These are phyloP conservation scores for Populus ilicifolia DNA, from an alignment of 345 rosid species.

Conservation along the genomic window DNA sequence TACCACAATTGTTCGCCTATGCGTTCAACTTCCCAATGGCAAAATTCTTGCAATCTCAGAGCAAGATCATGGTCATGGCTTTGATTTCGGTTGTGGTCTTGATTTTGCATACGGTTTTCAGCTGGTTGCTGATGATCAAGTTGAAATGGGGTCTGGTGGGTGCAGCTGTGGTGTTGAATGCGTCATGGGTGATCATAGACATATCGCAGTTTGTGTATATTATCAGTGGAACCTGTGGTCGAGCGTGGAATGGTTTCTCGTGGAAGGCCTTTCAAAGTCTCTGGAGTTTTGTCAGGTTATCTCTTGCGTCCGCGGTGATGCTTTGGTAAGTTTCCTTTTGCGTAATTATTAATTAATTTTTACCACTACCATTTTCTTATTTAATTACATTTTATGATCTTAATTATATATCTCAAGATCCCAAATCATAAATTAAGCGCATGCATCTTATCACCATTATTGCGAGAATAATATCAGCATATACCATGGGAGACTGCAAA, in stretches of 20 bases:
- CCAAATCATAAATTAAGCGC: too few relatives aligned
- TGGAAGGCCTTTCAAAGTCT: conserved; percentile 69
- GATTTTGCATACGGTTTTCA: conserved; percentile 49
- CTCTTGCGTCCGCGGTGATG: conserved; percentile 90
- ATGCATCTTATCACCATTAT: too few relatives aligned
- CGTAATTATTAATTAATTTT: too few relatives aligned
- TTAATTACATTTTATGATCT: too few relatives aligned
- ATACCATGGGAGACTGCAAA: too few relatives aligned
- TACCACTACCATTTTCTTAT: too few relatives aligned
- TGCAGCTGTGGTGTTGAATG: conserved; percentile 62
- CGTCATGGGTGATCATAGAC: conserved; percentile 65
- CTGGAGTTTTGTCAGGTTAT: conserved; percentile 65
- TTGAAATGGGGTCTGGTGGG: conserved; percentile 72
- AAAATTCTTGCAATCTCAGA: conserved; percentile 82
- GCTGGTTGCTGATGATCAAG: conserved; percentile 66
- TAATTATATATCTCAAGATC: too few relatives aligned
- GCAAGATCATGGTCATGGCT: conserved; percentile 89
- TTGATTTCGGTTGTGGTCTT: conserved; percentile 52
- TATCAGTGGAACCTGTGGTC: conserved; percentile 64
- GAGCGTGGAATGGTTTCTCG: conserved; percentile 81
- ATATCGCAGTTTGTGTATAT: conserved; percentile 55
- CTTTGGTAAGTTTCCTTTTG: conserved; percentile 46
- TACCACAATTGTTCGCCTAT: conserved; percentile 81
- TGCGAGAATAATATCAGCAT: too few relatives aligned
- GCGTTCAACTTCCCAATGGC: conserved; percentile 73